These are phyloP conservation scores for Cyberlindnera mississippiensis DNA, from an alignment of 805 yeast species.

Conservation along the genomic window DNA sequence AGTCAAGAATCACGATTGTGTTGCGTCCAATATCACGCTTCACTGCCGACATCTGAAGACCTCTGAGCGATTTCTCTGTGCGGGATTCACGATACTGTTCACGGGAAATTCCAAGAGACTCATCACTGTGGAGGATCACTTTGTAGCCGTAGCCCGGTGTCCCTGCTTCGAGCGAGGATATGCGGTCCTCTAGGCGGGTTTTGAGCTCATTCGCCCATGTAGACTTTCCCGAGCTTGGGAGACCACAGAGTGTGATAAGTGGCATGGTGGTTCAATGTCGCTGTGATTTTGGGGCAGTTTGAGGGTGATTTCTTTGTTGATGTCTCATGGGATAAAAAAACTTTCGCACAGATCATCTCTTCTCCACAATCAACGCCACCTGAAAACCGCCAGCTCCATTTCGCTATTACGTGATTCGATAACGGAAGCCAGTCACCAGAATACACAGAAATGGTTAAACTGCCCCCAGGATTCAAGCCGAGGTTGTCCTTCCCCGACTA, in stretches of 20 bases:
- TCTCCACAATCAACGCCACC: no score
- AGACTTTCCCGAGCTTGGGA: conserved; percentile 82
- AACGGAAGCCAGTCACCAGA: no score
- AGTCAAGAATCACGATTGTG: conserved; percentile 78
- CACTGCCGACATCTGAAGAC: conserved; percentile 83
- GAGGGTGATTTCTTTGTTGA: conserved; percentile 2
- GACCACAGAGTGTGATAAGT: conserved; percentile 75
- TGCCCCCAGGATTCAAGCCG: conserved; percentile 49
- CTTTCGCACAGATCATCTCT: no score
- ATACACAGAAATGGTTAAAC: no score
- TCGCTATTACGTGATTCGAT: no score
- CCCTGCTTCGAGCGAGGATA: conserved; percentile 35
- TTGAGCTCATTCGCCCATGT: conserved; percentile 61
- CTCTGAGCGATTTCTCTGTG: conserved; percentile 78
- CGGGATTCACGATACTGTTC: conserved; percentile 65
- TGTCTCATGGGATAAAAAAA: conserved; percentile 6
- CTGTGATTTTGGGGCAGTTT: neutral
- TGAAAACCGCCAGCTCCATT: no score
- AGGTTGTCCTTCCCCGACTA: conserved; percentile 70
- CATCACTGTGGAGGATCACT: conserved; percentile 74
- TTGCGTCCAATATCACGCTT: conserved; percentile 69
- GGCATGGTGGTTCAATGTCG: conserved; percentile 55
- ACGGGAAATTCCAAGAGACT: conserved; percentile 66
- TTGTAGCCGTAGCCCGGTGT: conserved; percentile 53
- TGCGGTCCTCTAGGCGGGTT: conserved; percentile 42